Evolutionary conservation across 2,329 filamentous ascomycete genomes (phyloP), one percentile per base, ranked within the genome.

Genomic region (Xylaria sp.): DNA sequence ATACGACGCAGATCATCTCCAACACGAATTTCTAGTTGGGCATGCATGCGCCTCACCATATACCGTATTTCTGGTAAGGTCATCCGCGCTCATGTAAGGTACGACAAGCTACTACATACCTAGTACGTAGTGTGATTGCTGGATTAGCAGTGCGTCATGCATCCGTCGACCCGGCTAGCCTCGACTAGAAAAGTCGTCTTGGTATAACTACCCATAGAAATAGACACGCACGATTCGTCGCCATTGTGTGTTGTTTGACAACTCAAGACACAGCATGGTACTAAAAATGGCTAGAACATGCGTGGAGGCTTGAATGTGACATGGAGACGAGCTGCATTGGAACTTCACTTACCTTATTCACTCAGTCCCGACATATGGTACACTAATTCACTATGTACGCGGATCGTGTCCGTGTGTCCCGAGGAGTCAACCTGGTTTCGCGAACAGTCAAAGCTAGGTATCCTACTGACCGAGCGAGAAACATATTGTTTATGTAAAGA

Each of bases 41-140:
- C n/a, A 47, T 47, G 50, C 50, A 34, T 47, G 34, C 47, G 48
- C 59, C 42, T 51, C 48, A 42, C 42, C 24, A 54, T n/a, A 6
- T 53, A 53, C 24, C 27, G 48, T 30, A 19, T 56, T 47, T 47
- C 3, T 39, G 53, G n/a, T 24, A 56, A 39, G 19, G 19, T 11
- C 19, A n/a, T 36, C 12, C 17, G 21, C 2, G 12, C 17, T 34
- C 4, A 58, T 58, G 27, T 58, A 14, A 45, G 39, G 21, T 11
- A 19, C 19, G 53, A 56, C 24, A 12, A 30, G 42, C 21, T 58
- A n/a, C 24, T 47, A 19, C 34, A 30, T 5, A 42, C 3, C 42
- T 47, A 47, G 17, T 47, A 47, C 3, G 42, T 47, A 19, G n/a
- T 47, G n/a, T 47, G 42, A 34, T n/a, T 19, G 36, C 39, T 30